A percentile compares a stretch with the other conserved stretches of the same genome.
phyloP scores from a whole-genome alignment of 2,329 filamentous ascomycete genomes.

The Fusarium annulatum region DNA sequence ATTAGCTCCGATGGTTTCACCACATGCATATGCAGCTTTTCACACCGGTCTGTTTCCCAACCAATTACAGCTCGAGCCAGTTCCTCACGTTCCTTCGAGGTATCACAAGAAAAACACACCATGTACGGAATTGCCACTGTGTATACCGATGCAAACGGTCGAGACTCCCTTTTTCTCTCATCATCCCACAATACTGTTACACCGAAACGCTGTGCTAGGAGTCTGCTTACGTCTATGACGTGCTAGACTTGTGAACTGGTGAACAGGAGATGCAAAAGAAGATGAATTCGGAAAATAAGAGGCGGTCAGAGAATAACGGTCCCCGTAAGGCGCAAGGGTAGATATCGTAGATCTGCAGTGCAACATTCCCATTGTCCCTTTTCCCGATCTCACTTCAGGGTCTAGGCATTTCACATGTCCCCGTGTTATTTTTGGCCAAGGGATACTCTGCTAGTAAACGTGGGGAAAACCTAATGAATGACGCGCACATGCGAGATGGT shows the following conservation, averaged over 20 bases:
- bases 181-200: not conserved
- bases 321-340: not conserved
- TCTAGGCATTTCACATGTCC: conserved; percentile 2
- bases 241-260: not conserved
- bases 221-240: conserved; percentile 30
- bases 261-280: not conserved
- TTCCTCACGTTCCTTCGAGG: not conserved
- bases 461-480: conserved; percentile 25
- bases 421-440: not conserved
- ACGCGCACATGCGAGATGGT: conserved; percentile 38
- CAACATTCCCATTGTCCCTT: conserved; percentile 5
- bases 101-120: not conserved
- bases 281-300: not conserved
- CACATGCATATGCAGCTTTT: conserved; percentile 10
- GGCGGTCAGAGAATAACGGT: not conserved
- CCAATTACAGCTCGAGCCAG: not conserved
- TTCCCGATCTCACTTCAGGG: conserved; percentile 2
- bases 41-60: conserved; percentile 10
- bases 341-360: conserved; percentile 12
- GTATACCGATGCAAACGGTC: not conserved
- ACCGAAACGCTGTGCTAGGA: not conserved
- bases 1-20: conserved; percentile 12
- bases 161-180: not conserved
- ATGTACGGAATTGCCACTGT: not conserved
- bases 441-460: not conserved